Evolutionary conservation across 305 asterid species (phyloP).

Genomic region (Fraxinus greggii): DNA sequence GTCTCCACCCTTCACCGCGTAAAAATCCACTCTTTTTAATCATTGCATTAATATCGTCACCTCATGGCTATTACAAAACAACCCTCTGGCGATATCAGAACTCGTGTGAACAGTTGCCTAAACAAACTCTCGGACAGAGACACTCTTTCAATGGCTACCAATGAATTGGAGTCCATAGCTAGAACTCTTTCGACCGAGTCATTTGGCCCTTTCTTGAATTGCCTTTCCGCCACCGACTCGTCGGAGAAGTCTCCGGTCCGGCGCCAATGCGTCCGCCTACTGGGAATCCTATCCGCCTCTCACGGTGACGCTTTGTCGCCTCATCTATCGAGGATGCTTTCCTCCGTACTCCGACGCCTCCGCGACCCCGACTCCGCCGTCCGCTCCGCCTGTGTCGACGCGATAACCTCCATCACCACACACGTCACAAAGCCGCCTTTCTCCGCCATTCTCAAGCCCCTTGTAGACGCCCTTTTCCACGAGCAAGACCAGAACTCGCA

Average conservation of each 20-base stretch:
- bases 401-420: constrained; percentile 55
- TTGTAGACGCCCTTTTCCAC: constrained; percentile 56
- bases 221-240: constrained; percentile 64
- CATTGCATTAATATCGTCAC: no score
- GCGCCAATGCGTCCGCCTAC: constrained; percentile 74
- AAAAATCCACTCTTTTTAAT: neutral
- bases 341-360: constrained; percentile 75
- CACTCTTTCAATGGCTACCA: constrained; percentile 64
- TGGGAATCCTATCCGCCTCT: constrained; percentile 56
- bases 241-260: constrained; percentile 85
- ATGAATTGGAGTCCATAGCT: constrained; percentile 75
- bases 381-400: constrained; percentile 72
- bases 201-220: constrained; percentile 58
- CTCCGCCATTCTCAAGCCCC: constrained; percentile 53
- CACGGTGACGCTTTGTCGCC: constrained; percentile 82
- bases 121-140: constrained; percentile 77
- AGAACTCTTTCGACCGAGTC: constrained; percentile 41
- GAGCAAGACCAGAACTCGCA: constrained; percentile 77
- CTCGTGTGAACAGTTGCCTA: constrained; percentile 61
- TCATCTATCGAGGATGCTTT: constrained; percentile 55
- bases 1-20: neutral
- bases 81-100: constrained; percentile 51
- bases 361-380: constrained; percentile 82
- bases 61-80: constrained; percentile 44
- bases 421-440: constrained; percentile 65